Evolutionary conservation across 225 moss, liverwort and hornwort genomes (phyloP), one percentile per base, ranked within the genome.

Genomic region (Pseudoscleropodium purum): DNA sequence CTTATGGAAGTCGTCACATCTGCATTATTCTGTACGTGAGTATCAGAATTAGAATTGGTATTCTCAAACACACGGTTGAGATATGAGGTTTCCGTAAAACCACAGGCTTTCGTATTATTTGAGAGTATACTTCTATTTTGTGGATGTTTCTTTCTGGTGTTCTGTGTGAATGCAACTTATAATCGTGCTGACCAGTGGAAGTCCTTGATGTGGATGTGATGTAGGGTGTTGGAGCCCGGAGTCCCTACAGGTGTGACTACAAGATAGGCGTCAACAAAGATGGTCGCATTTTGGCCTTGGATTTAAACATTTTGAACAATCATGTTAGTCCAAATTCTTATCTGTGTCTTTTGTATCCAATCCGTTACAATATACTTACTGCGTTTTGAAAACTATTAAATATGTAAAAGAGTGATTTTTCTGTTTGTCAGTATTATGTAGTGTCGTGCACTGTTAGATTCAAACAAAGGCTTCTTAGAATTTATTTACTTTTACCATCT

Each of bases 211-310:
- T 82, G 34, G 49, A 86, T 86, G 39, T 87, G 84, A 75, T 14
- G 43, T 91, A 97, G 97, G 83, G 92, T 92, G 97, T 97, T 77
- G 97, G 97, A 93, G 96, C 87, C 81, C 93, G 96, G 76, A 96
- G 96, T 85, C 96, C 97, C 37, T 97, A 96, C 85, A 88, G 91
- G 75, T 96, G 95, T 90, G 91, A 96, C 68, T 97, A 97, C 89
- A 96, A 92, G 93, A 87, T 97, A 81, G 97, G 95, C 43, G 95
- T 83, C 54, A 93, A 84, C 85, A 97, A 92, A 70, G 93, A 97
- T 89, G 97, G 96, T 39, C 92, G 84, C 87, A 92, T 97, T 79
- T 91, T 91, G 81, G 93, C 93, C 36, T 79, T 96, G 89, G 85
- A 94, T 69, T 86, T 97, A 82, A 87, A 91, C 24, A 94, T 97